Evolutionary conservation across 148 eudicot species (phyloP), one percentile per base, ranked within the genome.

Genomic region (Talinum fruticosum): DNA sequence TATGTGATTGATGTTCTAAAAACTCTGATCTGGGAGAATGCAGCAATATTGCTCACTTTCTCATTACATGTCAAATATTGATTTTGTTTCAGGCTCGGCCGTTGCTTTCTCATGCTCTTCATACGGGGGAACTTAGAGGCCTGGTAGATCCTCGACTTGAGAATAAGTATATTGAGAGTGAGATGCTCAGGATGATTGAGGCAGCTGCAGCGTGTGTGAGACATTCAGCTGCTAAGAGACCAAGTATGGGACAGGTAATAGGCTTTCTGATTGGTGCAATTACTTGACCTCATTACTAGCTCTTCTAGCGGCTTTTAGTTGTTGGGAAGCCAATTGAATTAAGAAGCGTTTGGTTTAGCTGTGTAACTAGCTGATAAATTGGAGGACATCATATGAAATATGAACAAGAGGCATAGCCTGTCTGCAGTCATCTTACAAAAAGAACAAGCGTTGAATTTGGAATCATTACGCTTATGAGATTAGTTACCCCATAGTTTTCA

Each of bases 171-270:
- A 82, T 84, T 61, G 88, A 76, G 34, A 76, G 70, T 71, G 94
- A 93, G 84, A 83, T 95, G 90, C 84, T 85, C 49, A 79, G 78
- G 24, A 85, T 91, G 88, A 83, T 91, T 67, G 93, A 95, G 86
- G 93, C 90, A 75, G 99, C 99, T 78, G 94, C 94, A 49, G 94
- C 94, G 75, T 95, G 99, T 79, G 96, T 92, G 69, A 91, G 97
- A 72, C 93, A 95, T 81, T 91, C 91, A 57, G 84, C 93, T 61
- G 34, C 83, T 23, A 92, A 87, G 72, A 89, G 99, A 82, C 99
- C 99, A 30, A 82, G 82, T 80, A 92, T 95, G 99, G 94, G 97
- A 77, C 97, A 91, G 99, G 99, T 92, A 85, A 73, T 33, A 45
- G 61, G 53, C 66, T 21, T n/a, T 71, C 64, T 57, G 64, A 23